These are phyloP conservation scores for Leptographium flavum DNA, from an alignment of 2,329 filamentous ascomycete species.

Conservation along the genomic window DNA sequence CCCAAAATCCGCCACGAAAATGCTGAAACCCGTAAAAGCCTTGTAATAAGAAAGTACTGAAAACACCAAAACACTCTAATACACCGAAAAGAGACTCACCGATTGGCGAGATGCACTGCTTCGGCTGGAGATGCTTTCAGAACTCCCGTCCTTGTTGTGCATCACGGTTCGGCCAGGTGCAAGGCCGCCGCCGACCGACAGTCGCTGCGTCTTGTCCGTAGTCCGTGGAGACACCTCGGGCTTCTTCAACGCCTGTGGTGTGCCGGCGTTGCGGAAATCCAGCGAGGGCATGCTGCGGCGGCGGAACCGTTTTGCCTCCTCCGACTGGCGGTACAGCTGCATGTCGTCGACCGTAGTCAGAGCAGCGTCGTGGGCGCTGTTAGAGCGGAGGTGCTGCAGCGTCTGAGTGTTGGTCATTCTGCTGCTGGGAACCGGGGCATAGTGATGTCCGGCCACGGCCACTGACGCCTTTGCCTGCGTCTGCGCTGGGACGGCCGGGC, in stretches of 20 bases:
- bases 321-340: slow-evolving; percentile 44
- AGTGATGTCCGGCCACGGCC: too few species aligned
- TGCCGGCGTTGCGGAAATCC: slow-evolving; percentile 25
- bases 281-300: slow-evolving; percentile 68
- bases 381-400: slow-evolving; percentile 27
- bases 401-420: slow-evolving; percentile 17
- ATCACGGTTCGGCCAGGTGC: background rate
- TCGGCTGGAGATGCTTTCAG: slow-evolving; percentile 48
- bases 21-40: slow-evolving; percentile 4
- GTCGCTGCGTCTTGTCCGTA: slow-evolving; percentile 24
- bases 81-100: slow-evolving; percentile 34
- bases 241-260: slow-evolving; percentile 22
- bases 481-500: slow-evolving; percentile 26
- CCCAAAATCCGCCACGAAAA: slow-evolving; percentile 17
- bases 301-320: slow-evolving; percentile 62
- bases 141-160: slow-evolving; percentile 40
- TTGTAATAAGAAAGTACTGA: slow-evolving; percentile 1
- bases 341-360: slow-evolving; percentile 50
- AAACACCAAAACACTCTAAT: background rate
- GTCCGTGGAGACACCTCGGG: slow-evolving; percentile 16
- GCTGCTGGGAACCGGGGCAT: slow-evolving; percentile 17
- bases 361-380: slow-evolving; percentile 32
- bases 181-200: slow-evolving; percentile 4
- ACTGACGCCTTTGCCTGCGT: slow-evolving; percentile 4
- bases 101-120: slow-evolving; percentile 47